phyloP scores from a whole-genome alignment of 2,329 filamentous ascomycete species.

The Alternaria rosae region DNA sequence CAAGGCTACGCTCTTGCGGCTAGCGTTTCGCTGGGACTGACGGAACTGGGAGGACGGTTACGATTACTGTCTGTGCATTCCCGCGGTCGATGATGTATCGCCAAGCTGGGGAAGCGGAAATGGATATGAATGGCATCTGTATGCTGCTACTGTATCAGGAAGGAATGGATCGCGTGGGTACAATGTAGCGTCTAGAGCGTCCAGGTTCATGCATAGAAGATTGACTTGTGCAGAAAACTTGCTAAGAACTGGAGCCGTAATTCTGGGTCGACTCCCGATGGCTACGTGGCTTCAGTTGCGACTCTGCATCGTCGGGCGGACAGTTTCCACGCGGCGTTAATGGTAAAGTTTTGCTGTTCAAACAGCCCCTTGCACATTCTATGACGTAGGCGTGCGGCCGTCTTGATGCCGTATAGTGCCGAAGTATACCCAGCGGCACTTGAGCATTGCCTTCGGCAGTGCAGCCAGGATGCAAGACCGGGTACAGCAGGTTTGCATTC shows the following conservation, averaged over 20 bases:
- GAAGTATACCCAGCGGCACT: slow-evolving; percentile 10
- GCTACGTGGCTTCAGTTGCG: slow-evolving; percentile 22
- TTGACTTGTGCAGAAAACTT: slow-evolving; percentile 5
- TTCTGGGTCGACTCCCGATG: background rate
- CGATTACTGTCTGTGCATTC: slow-evolving; percentile 17
- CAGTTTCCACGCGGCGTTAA: background rate
- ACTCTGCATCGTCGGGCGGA: background rate
- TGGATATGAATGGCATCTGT: background rate
- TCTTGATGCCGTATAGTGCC: background rate
- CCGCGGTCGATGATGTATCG: slow-evolving; percentile 20
- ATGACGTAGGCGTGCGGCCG: background rate
- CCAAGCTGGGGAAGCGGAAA: slow-evolving; percentile 26
- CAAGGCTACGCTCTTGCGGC: slow-evolving; percentile 6
- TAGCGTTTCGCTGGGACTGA: slow-evolving; percentile 8
- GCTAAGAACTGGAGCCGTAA: background rate
- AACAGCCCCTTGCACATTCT: background rate
- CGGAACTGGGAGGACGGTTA: slow-evolving; percentile 8
- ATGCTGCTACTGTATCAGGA: slow-evolving; percentile 6
- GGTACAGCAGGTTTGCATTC: slow-evolving; percentile 10
- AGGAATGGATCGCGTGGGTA: slow-evolving; percentile 5
- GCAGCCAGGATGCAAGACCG: background rate
- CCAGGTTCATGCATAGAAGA: slow-evolving; percentile 15
- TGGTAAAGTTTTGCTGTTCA: background rate
- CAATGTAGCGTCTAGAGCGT: slow-evolving; percentile 4
- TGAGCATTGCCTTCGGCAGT: slow-evolving; percentile 7